Evolutionary conservation across 2,329 filamentous ascomycete genomes (phyloP).

Genomic region (Aspergillus udagawae): DNA sequence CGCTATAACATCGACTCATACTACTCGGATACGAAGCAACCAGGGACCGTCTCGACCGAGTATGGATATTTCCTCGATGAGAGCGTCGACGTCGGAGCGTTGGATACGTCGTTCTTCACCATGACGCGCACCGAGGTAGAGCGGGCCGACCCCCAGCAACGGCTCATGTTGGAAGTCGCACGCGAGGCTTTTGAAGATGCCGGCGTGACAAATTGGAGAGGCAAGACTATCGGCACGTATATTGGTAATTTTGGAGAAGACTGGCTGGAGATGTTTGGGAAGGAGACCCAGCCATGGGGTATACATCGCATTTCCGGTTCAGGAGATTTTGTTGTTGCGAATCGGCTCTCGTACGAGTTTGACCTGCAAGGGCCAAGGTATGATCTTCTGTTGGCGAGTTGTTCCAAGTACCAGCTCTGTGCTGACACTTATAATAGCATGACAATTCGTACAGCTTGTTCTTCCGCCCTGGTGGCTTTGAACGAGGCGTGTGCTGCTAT

Average conservation of each 20-base stretch:
- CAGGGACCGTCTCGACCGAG: constrained; percentile 7
- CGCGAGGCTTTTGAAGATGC: constrained; percentile 25
- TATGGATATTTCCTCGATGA: constrained; percentile 30
- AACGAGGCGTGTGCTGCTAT: constrained; percentile 26
- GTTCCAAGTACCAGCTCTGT: too few species aligned
- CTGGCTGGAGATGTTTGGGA: constrained; percentile 9
- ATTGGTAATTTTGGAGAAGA: constrained; percentile 12
- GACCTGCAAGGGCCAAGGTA: constrained; percentile 22
- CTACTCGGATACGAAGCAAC: not conserved
- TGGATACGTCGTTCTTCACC: constrained; percentile 25
- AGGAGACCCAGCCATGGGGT: constrained; percentile 5
- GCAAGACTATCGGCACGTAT: constrained; percentile 20
- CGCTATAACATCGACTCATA: constrained; percentile 18
- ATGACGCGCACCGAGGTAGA: constrained; percentile 16
- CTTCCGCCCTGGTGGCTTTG: constrained; percentile 28
- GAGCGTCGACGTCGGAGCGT: constrained; percentile 13
- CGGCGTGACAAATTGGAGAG: constrained; percentile 20
- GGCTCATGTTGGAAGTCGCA: constrained; percentile 23
- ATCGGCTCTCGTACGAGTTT: constrained; percentile 25
- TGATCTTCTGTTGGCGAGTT: not conserved
- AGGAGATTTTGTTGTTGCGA: constrained; percentile 19
- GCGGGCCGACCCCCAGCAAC: constrained; percentile 25
- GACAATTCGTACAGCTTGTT: constrained; percentile 34
- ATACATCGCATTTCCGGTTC: constrained; percentile 15
- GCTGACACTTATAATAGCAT: constrained; percentile 5